A percentile compares a stretch with the other conserved stretches of the same genome.
Conservation (phyloP, 371 early-diverging fungal genomes). For the Vairimorpha apis region DNA sequence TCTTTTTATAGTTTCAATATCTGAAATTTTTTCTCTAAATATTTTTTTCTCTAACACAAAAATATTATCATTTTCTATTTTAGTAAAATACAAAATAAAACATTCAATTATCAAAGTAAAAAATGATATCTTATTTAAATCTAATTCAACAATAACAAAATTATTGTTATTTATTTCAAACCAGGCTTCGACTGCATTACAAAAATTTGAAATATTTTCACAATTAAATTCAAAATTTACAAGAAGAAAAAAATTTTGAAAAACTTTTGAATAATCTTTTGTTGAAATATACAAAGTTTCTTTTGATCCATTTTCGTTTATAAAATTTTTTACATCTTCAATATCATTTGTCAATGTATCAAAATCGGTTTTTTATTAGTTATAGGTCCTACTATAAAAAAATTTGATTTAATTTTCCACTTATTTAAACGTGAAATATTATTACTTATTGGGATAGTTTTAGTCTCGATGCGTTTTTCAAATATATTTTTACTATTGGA, state of each 20-base stretch:
- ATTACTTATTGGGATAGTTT: not conserved
- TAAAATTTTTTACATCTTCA: slow-evolving; percentile 63
- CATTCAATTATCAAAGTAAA: slow-evolving; percentile 26
- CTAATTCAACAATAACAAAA: slow-evolving; percentile 33
- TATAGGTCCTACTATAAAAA: slow-evolving; percentile 62
- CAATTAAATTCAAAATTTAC: slow-evolving; percentile 21
- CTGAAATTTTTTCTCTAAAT: not conserved
- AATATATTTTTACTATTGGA: not conserved
- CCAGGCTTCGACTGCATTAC: slow-evolving; percentile 30
- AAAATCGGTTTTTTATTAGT: slow-evolving; percentile 60
- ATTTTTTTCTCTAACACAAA: not conserved
- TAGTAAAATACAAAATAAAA: slow-evolving; percentile 19
- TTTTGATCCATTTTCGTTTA: slow-evolving; percentile 58
- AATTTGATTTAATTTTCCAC: slow-evolving; percentile 50
- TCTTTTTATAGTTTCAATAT: slow-evolving; percentile 19
- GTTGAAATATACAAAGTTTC: slow-evolving; percentile 63
- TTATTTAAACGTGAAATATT: not conserved
- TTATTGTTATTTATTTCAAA: slow-evolving; percentile 25
- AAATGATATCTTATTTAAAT: not conserved
- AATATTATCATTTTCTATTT: not conserved
- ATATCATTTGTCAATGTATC: slow-evolving; percentile 61
- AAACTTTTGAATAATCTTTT: not conserved
- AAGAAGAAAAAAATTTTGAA: slow-evolving; percentile 9
- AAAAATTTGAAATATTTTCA: slow-evolving; percentile 6
- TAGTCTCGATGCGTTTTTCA: not conserved